Evolutionary conservation across 306 rosid genomes (phyloP).

Genomic region (Herpetospermum pedunculosum): DNA sequence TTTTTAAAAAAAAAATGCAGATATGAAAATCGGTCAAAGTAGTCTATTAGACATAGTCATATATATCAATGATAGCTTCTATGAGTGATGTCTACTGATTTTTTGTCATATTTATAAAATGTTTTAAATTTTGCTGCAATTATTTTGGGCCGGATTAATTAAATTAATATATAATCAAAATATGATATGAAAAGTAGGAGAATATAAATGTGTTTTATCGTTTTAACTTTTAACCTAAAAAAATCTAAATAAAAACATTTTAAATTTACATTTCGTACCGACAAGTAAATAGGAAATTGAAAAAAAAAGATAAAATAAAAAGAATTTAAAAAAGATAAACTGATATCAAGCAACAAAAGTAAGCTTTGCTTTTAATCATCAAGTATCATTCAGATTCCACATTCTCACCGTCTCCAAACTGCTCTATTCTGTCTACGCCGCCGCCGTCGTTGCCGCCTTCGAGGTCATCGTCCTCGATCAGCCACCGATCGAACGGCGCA

Average conservation of each 20-base stretch:
- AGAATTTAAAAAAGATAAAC: neutral
- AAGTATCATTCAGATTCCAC: slow-evolving; percentile 5
- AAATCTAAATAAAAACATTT: neutral
- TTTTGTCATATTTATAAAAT: no score
- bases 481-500: slow-evolving; percentile 8
- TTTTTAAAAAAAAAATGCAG: no score
- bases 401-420: neutral
- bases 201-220: neutral
- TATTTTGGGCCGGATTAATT: no score
- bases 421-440: neutral
- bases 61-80: no score
- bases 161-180: no score
- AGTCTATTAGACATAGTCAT: no score
- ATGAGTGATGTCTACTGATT: no score
- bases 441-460: neutral
- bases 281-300: neutral
- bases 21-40: no score
- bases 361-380: neutral
- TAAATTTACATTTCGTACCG: neutral
- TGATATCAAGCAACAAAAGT: neutral
- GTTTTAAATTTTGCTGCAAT: no score
- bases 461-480: neutral
- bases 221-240: neutral
- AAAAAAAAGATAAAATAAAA: neutral
- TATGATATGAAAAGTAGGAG: neutral